A percentile compares a stretch with the other conserved stretches of the same genome.
Conservation (phyloP, 768 basidiomycete genomes). For the Lenzites betulinus region DNA sequence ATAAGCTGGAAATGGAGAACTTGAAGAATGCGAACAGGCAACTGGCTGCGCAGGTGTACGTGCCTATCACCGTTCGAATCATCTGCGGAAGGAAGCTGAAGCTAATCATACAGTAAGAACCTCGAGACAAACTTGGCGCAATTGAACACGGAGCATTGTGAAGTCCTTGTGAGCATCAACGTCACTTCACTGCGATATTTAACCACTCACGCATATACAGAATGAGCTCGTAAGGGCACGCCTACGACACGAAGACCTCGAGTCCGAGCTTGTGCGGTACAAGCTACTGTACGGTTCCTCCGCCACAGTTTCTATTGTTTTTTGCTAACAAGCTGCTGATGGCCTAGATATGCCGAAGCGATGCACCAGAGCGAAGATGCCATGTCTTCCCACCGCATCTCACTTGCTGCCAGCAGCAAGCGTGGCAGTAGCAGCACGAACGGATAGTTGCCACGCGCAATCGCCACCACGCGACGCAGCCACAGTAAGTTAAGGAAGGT, state of each 20-base stretch:
- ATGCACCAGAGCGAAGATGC: slow-evolving; percentile 56
- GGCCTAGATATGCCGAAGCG: slow-evolving; percentile 51
- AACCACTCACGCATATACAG: slow-evolving; percentile 38
- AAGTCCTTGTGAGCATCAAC: slow-evolving; percentile 52
- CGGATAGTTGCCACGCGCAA: not conserved
- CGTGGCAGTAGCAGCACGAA: slow-evolving; percentile 30
- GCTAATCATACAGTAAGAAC: slow-evolving; percentile 57
- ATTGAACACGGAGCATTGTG: slow-evolving; percentile 81
- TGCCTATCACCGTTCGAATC: slow-evolving; percentile 16
- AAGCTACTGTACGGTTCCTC: slow-evolving; percentile 72
- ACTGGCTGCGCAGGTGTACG: slow-evolving; percentile 80
- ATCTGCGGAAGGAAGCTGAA: not conserved
- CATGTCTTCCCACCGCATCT: slow-evolving; percentile 45
- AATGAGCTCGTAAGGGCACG: slow-evolving; percentile 90
- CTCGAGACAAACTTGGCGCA: slow-evolving; percentile 80
- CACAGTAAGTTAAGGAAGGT: not conserved
- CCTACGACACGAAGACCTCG: slow-evolving; percentile 89
- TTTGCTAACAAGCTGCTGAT: not conserved
- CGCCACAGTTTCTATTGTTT: not conserved
- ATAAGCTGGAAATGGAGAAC: slow-evolving; percentile 80
- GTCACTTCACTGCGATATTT: not conserved
- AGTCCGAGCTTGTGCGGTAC: slow-evolving; percentile 91
- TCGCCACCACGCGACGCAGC: too few species aligned
- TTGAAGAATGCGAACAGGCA: slow-evolving; percentile 79
- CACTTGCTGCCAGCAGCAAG: slow-evolving; percentile 34